Conservation (phyloP, 805 yeast species). For the Blastobotrys americana region DNA sequence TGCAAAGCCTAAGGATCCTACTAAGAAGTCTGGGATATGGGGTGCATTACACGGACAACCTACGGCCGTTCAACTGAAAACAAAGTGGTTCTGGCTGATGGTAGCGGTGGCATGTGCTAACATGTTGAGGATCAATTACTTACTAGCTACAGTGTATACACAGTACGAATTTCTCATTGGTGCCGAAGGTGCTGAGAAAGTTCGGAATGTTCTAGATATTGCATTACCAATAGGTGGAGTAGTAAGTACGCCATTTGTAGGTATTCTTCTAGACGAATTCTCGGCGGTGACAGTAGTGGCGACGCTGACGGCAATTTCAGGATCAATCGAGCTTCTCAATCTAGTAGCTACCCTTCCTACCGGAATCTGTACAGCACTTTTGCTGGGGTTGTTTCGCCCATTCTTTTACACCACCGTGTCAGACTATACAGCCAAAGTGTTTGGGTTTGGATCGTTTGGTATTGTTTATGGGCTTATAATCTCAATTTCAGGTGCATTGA, state of each 20-base stretch:
- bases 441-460: slow-evolving; percentile 89
- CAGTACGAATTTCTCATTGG: slow-evolving; percentile 45
- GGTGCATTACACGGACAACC: slow-evolving; percentile 69
- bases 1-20: slow-evolving; percentile 9
- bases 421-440: slow-evolving; percentile 85
- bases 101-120: slow-evolving; percentile 73
- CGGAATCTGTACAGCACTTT: slow-evolving; percentile 60
- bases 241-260: slow-evolving; percentile 79
- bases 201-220: slow-evolving; percentile 63
- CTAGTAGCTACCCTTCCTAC: slow-evolving; percentile 42
- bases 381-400: slow-evolving; percentile 80
- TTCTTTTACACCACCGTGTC: slow-evolving; percentile 89
- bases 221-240: slow-evolving; percentile 88
- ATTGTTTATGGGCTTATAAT: slow-evolving; percentile 83
- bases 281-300: slow-evolving; percentile 52
- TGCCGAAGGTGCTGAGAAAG: slow-evolving; percentile 50
- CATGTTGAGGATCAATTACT: slow-evolving; percentile 87
- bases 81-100: slow-evolving; percentile 76
- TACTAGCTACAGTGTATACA: slow-evolving; percentile 79
- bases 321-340: slow-evolving; percentile 65
- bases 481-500: slow-evolving; percentile 74
- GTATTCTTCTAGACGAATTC: slow-evolving; percentile 66
- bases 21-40: slow-evolving; percentile 45
- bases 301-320: slow-evolving; percentile 49
- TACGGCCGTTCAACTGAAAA: slow-evolving; percentile 38